Conservation (phyloP, 441 rosid genomes). For the Populus hybrid region DNA sequence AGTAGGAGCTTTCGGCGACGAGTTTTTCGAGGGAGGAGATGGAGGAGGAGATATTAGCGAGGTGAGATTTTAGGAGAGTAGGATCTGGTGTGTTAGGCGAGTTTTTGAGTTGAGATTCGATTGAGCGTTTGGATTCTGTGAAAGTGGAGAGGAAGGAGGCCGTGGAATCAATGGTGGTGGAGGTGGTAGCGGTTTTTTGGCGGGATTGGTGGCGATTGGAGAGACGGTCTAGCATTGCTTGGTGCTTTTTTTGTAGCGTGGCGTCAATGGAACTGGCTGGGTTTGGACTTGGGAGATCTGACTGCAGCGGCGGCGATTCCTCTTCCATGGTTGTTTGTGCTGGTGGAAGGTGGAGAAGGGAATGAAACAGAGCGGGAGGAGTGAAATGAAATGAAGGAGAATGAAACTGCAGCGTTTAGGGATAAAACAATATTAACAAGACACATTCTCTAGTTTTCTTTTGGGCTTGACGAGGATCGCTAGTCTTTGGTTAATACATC, state of each 20-base stretch:
- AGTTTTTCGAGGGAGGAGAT: slow-evolving; percentile 69
- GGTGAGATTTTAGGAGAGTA: slow-evolving; percentile 39
- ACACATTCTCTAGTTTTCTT: not conserved
- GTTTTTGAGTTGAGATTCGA: slow-evolving; percentile 46
- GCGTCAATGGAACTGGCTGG: slow-evolving; percentile 23
- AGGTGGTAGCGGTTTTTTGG: slow-evolving; percentile 23
- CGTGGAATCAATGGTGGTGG: slow-evolving; percentile 7
- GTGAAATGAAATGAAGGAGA: not conserved
- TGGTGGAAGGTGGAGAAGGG: not conserved
- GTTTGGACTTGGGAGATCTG: slow-evolving; percentile 4
- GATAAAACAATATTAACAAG: not conserved
- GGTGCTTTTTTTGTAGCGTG: slow-evolving; percentile 54
- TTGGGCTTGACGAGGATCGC: not conserved
- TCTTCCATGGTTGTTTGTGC: slow-evolving; percentile 36
- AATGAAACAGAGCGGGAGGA: not conserved
- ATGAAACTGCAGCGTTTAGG: slow-evolving; percentile 1
- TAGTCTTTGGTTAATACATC: not conserved
- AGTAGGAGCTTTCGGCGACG: slow-evolving; percentile 72
- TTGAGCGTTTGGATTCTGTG: slow-evolving; percentile 45
- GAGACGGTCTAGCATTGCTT: slow-evolving; percentile 77
- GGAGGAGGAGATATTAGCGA: slow-evolving; percentile 17
- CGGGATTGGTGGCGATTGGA: slow-evolving; percentile 67
- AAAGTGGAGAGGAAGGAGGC: slow-evolving; percentile 56
- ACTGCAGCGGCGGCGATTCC: slow-evolving; percentile 3
- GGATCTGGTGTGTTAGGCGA: slow-evolving; percentile 32